These are phyloP conservation scores for Penicillium bovifimosum DNA, from an alignment of 495 filamentous ascomycete species.

Conservation along the genomic window DNA sequence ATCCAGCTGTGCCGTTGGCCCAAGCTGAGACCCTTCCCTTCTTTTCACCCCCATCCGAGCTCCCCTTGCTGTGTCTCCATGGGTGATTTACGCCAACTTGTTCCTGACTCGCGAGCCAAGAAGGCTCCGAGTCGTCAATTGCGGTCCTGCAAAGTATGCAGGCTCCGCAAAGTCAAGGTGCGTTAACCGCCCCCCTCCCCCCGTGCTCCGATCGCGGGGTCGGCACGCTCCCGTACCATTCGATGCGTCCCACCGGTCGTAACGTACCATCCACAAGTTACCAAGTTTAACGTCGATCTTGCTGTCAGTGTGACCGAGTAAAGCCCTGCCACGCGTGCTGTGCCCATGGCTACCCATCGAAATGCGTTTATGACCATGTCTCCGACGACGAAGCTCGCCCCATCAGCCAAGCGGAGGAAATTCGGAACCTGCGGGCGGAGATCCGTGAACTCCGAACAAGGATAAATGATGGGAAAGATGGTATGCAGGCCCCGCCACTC, in stretches of 20 bases:
- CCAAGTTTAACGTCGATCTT: constrained; percentile 13
- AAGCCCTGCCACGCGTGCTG: constrained; percentile 46
- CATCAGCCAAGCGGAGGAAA: constrained; percentile 41
- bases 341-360: constrained; percentile 43
- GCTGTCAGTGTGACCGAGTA: constrained; percentile 40
- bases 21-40: constrained; percentile 17
- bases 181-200: not conserved
- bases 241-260: constrained; percentile 11
- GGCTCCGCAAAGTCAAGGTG: constrained; percentile 44
- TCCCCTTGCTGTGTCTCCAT: constrained; percentile 17
- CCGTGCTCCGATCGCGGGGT: constrained; percentile 24
- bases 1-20: constrained; percentile 33
- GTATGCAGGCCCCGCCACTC: constrained; percentile 16
- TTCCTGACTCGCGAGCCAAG: constrained; percentile 21
- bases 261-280: constrained; percentile 4
- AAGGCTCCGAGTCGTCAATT: constrained; percentile 33
- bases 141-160: constrained; percentile 43
- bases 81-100: constrained; percentile 22
- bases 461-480: constrained; percentile 23
- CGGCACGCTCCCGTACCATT: constrained; percentile 15
- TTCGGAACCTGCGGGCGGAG: constrained; percentile 36
- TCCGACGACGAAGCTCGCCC: constrained; percentile 37
- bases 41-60: constrained; percentile 8
- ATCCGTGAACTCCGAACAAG: constrained; percentile 31
- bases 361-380: constrained; percentile 36